Percentiles rank a stretch among this genome's conserved stretches.
phyloP scores from a whole-genome alignment of 805 yeast species.

The Ascoidea asiatica region DNA sequence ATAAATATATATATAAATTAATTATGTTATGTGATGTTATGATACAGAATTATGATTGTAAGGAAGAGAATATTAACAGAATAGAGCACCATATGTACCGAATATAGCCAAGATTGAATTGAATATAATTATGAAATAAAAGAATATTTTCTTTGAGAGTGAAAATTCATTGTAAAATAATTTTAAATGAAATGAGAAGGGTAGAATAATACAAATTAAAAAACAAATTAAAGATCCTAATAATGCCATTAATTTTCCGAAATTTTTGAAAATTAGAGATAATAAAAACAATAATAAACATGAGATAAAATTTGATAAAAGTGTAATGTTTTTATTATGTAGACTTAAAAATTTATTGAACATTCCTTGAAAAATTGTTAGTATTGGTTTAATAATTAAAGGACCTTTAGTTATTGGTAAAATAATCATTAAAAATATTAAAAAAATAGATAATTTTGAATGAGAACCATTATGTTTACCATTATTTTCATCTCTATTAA shows the following conservation, averaged over 20 bases:
- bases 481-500: constrained; percentile 40
- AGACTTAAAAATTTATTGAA: constrained; percentile 16
- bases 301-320: constrained; percentile 5
- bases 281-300: constrained; percentile 6
- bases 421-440: no score
- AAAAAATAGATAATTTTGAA: constrained; percentile 17
- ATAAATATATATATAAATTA: no score
- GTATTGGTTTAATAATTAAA: constrained; percentile 56
- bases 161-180: no score
- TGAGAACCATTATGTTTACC: constrained; percentile 58
- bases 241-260: constrained; percentile 62
- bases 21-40: no score
- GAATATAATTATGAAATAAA: no score
- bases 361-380: constrained; percentile 52
- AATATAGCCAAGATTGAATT: no score
- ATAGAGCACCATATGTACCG: no score
- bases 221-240: constrained; percentile 65
- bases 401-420: constrained; percentile 74
- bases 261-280: constrained; percentile 39
- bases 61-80: no score
- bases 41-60: no score
- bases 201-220: constrained; percentile 58
- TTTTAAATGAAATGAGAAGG: constrained; percentile 53
- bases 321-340: constrained; percentile 2
- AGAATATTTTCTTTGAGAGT: no score